These are phyloP conservation scores for Entophlyctis luteolus DNA, from an alignment of 192 early-diverging fungal genomes.

Conservation along the genomic window DNA sequence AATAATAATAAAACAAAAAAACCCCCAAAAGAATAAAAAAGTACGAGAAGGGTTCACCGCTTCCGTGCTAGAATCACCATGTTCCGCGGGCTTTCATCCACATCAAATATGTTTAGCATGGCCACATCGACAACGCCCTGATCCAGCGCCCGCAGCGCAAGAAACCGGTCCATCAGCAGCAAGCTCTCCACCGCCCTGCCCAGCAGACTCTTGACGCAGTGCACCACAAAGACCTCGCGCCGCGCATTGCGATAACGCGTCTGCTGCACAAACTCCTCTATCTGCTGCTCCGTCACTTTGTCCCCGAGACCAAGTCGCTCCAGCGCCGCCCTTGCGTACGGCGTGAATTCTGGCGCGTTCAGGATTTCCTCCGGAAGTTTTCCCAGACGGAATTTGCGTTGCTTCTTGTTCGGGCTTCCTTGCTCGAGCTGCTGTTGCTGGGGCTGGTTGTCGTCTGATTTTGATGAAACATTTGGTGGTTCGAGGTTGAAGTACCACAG, in stretches of 20 bases:
- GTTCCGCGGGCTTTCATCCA: slow-evolving; percentile 21
- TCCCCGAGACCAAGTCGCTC: slow-evolving; percentile 5
- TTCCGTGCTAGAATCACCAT: slow-evolving; percentile 22
- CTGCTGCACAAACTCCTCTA: not conserved
- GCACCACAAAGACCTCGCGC: slow-evolving; percentile 8
- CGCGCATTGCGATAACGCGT: slow-evolving; percentile 13
- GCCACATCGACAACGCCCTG: not conserved
- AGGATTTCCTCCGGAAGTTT: slow-evolving; percentile 1
- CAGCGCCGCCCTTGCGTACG: slow-evolving; percentile 16
- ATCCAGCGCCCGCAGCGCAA: slow-evolving; percentile 4
- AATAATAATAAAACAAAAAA: too few relatives aligned
- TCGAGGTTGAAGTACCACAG: slow-evolving; percentile 18
- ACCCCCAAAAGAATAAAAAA: too few relatives aligned
- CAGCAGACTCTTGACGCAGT: slow-evolving; percentile 24
- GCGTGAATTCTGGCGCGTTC: not conserved
- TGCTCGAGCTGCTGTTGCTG: not conserved
- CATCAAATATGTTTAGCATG: slow-evolving; percentile 31
- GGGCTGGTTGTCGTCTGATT: not conserved
- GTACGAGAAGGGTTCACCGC: too few relatives aligned
- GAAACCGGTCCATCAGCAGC: slow-evolving; percentile 21
- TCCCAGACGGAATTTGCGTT: slow-evolving; percentile 16
- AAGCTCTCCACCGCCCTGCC: slow-evolving; percentile 24
- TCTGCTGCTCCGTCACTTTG: not conserved
- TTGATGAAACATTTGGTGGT: not conserved
- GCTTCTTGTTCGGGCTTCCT: not conserved